Evolutionary conservation across 2,329 filamentous ascomycete genomes (phyloP).

Genomic region (Orbilia javanica): DNA sequence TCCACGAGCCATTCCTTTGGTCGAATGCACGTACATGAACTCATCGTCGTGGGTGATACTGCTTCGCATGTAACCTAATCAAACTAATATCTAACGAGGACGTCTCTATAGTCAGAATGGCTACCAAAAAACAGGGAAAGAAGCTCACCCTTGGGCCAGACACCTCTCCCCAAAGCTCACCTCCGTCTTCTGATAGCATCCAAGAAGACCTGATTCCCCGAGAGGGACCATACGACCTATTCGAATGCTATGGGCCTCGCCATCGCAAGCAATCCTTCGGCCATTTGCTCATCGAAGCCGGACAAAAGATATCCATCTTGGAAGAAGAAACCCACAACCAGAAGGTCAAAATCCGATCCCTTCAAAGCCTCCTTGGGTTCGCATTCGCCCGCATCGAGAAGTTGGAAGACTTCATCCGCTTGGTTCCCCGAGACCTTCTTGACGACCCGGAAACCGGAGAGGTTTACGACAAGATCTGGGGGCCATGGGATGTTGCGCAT

Average conservation of each 20-base stretch:
- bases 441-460: neutral
- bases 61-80: neutral
- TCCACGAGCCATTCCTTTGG: neutral
- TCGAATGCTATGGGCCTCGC: neutral
- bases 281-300: neutral
- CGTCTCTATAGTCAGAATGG: neutral
- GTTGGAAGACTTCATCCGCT: neutral
- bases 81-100: neutral
- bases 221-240: neutral
- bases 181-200: neutral
- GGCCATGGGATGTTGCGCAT: neutral
- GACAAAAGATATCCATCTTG: neutral
- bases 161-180: neutral
- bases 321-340: slow-evolving; percentile 2
- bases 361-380: neutral
- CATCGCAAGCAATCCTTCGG: neutral
- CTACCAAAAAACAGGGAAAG: neutral
- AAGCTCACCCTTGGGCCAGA: neutral
- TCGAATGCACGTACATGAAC: neutral
- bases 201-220: neutral
- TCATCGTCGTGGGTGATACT: neutral
- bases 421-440: neutral
- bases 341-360: neutral
- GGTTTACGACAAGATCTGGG: slow-evolving; percentile 3
- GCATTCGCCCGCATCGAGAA: neutral